Evolutionary conservation across 106 monocot genomes (phyloP), one percentile per base, ranked within the genome.

Genomic region (Apostasia shenzhenica): DNA sequence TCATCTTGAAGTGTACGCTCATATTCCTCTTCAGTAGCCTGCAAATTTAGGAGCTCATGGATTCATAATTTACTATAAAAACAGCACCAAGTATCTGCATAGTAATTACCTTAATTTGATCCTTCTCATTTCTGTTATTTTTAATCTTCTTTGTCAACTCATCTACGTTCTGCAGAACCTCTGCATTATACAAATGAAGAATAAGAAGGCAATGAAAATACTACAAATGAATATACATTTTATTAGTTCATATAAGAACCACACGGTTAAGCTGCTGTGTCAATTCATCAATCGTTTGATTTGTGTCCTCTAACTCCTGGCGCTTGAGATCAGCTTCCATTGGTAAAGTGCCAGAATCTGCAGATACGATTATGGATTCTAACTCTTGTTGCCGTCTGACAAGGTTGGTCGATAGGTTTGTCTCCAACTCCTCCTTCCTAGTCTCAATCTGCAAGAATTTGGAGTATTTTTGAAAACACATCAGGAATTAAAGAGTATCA

Each of bases 341-440:
- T 38, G 72, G 61, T 61, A 85, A 81, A 37, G 72, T 61, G 57
- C 81, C 81, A 69, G 82, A 85, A 59, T 93, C 89, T 44, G 86
- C 87, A 71, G 86, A 82, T 49, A 69, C 69, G 59, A 87, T 99
- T 67, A 93, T 72, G 7, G 81, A 78, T 72, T 92, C 85, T 61
- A 99, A 75, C 73, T 99, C 97, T 60, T 90, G 78, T 55, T 99
- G 82, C 51, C 89, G 83, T 64, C 87, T 84, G 54, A 90, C 90
- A 78, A 99, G 97, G 51, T 99, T 99, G 66, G 89, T 83, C 41
- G 97, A 89, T 11, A 99, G 66, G 83, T 99, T 92, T 41, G 92
- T 85, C 73, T 99, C 97, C 68, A 99, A 71, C 67, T 99, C 97
- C 64, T 99, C 97, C 77, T 92, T 99, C 70, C 97, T 87, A n/a